These are phyloP conservation scores for Lachnellula occidentalis DNA, from an alignment of 2,329 filamentous ascomycete genomes.

Conservation along the genomic window DNA sequence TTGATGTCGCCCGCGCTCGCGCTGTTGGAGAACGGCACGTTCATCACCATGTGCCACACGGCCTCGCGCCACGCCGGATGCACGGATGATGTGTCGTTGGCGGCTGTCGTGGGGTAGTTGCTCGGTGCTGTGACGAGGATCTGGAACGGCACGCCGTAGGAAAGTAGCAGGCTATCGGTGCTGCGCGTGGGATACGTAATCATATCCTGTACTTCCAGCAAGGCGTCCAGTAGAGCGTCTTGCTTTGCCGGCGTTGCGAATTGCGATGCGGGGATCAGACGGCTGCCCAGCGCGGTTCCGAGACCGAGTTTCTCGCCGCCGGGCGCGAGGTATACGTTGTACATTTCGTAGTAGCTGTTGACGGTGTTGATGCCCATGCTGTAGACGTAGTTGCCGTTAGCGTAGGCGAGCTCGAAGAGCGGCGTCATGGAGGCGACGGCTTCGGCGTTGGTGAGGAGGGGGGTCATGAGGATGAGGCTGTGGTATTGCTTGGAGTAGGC, in stretches of 20 bases:
- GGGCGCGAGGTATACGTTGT: background rate
- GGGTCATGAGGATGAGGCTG: background rate
- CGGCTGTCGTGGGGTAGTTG: slow-evolving; percentile 10
- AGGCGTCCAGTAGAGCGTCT: background rate
- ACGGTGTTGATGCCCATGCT: background rate
- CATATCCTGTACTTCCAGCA: background rate
- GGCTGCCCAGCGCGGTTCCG: background rate
- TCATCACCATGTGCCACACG: slow-evolving; percentile 1
- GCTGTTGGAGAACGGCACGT: background rate
- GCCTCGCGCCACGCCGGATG: background rate
- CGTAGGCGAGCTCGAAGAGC: background rate
- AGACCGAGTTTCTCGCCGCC: background rate
- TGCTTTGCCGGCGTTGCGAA: background rate
- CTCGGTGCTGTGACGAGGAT: background rate
- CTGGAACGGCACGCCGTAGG: background rate
- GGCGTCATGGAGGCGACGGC: background rate
- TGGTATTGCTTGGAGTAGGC: background rate
- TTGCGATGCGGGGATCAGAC: background rate
- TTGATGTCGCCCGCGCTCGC: background rate
- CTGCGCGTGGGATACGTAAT: background rate
- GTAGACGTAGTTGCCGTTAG: background rate
- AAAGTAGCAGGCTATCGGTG: background rate
- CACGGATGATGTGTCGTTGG: slow-evolving; percentile 1
- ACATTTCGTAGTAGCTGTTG: background rate
- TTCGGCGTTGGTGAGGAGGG: background rate